A percentile compares a stretch with the other conserved stretches of the same genome.
Evolutionary conservation across 2,329 filamentous ascomycete genomes (phyloP).

Genomic region (Fusarium cyanostomum): DNA sequence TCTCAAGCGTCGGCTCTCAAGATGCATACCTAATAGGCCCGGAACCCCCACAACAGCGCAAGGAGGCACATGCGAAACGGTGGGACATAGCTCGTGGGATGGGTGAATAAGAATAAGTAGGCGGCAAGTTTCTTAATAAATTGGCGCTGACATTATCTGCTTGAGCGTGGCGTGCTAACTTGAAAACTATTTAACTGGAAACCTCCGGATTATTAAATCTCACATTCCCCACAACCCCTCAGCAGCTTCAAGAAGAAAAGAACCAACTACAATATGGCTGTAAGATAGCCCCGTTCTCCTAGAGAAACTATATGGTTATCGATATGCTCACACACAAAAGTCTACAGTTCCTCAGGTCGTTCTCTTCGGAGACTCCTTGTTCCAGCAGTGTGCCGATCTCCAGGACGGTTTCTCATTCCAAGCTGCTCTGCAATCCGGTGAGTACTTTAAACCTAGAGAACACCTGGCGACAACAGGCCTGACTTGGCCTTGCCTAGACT

Average conservation of each 20-base stretch:
- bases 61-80: slow-evolving; percentile 20
- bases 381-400: slow-evolving; percentile 72
- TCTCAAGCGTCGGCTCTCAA: background rate
- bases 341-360: slow-evolving; percentile 76
- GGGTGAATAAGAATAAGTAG: slow-evolving; percentile 16
- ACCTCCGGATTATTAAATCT: background rate
- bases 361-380: slow-evolving; percentile 90
- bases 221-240: slow-evolving; percentile 7
- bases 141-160: slow-evolving; percentile 18
- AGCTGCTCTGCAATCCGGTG: slow-evolving; percentile 74
- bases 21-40: slow-evolving; percentile 35
- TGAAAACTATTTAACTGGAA: slow-evolving; percentile 1
- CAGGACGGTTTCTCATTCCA: slow-evolving; percentile 78
- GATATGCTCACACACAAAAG: slow-evolving; percentile 42
- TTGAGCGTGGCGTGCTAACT: slow-evolving; percentile 3
- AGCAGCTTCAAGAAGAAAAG: background rate
- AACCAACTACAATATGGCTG: slow-evolving; percentile 29
- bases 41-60: slow-evolving; percentile 32
- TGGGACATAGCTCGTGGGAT: slow-evolving; percentile 24
- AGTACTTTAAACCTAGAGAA: slow-evolving; percentile 41
- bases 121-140: slow-evolving; percentile 10
- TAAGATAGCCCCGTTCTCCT: slow-evolving; percentile 18
- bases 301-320: background rate
- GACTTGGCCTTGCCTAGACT: slow-evolving; percentile 60
- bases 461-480: background rate